A percentile compares a stretch with the other conserved stretches of the same genome.
phyloP scores from a whole-genome alignment of 768 basidiomycete species.

The Xerocomellus dryophilus region DNA sequence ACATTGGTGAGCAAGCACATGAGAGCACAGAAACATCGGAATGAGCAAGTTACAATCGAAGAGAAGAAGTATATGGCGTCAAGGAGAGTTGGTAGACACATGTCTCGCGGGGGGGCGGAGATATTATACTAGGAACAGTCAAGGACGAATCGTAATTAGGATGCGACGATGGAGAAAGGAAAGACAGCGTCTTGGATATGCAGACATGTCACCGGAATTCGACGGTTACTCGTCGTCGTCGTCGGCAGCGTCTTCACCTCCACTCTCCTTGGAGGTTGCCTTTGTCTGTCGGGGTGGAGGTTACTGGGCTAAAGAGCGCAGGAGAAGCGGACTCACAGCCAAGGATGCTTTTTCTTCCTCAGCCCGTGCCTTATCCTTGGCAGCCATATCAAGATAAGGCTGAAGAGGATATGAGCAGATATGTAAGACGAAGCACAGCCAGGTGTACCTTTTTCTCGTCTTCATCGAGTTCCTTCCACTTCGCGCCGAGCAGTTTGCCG shows the following conservation, averaged over 20 bases:
- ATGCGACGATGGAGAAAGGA: constrained; percentile 3
- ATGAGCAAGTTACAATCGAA: constrained; percentile 23
- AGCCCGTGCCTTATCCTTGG: constrained; percentile 82
- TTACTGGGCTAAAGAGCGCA: not conserved
- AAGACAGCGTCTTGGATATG: constrained; percentile 19
- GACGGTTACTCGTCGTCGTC: constrained; percentile 44
- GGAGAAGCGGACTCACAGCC: constrained; percentile 33
- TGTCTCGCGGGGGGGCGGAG: constrained; percentile 26
- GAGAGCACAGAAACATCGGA: constrained; percentile 24
- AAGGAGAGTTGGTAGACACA: constrained; percentile 23
- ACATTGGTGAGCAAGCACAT: constrained; percentile 22
- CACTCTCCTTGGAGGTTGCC: constrained; percentile 35
- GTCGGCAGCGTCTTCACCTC: constrained; percentile 31
- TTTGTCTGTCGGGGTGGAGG: constrained; percentile 26
- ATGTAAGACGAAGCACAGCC: not conserved
- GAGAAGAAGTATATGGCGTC: constrained; percentile 4
- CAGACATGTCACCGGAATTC: constrained; percentile 2
- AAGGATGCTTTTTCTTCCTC: constrained; percentile 69
- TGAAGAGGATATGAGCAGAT: constrained; percentile 30
- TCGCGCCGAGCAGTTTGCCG: constrained; percentile 91
- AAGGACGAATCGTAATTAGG: constrained; percentile 19
- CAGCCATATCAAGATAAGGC: constrained; percentile 89
- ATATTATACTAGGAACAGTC: constrained; percentile 21
- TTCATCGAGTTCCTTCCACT: constrained; percentile 95
- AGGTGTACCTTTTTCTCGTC: constrained; percentile 83